Conservation (phyloP, 164 flowering plant species). For the Pachysandra terminalis region DNA sequence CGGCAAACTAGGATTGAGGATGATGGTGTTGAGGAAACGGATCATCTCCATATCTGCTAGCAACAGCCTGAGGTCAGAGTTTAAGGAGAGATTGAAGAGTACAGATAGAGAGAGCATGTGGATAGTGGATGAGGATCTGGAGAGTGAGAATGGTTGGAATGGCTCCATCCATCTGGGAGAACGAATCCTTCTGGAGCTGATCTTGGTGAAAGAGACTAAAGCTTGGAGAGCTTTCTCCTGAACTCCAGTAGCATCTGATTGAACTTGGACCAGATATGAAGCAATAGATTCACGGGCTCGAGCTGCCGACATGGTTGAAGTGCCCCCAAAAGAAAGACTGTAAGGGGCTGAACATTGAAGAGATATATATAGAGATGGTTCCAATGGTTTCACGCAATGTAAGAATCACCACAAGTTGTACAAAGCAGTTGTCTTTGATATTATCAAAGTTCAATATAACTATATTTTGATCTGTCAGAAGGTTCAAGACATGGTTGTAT, state of each 20-base stretch:
- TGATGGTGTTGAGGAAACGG: slow-evolving; percentile 40
- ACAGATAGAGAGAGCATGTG: slow-evolving; percentile 44
- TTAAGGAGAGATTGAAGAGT: slow-evolving; percentile 69
- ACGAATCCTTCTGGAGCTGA: slow-evolving; percentile 46
- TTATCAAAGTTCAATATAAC: too few relatives aligned
- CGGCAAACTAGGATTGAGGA: slow-evolving; percentile 27
- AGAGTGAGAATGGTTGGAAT: slow-evolving; percentile 29
- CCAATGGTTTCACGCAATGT: slow-evolving; percentile 11
- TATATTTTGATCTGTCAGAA: too few relatives aligned
- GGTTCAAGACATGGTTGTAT: too few relatives aligned
- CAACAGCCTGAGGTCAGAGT: slow-evolving; percentile 44
- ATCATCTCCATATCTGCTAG: slow-evolving; percentile 53
- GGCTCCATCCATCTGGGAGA: slow-evolving; percentile 49
- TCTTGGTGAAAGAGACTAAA: slow-evolving; percentile 45
- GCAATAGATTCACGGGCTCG: slow-evolving; percentile 21
- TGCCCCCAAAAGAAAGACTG: slow-evolving; percentile 7
- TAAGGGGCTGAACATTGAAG: too few relatives aligned
- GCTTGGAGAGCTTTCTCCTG: slow-evolving; percentile 40
- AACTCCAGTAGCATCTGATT: slow-evolving; percentile 31
- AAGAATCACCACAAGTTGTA: slow-evolving; percentile 1
- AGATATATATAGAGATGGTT: too few relatives aligned
- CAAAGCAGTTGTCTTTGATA: background rate
- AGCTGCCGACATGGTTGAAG: slow-evolving; percentile 1
- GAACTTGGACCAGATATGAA: slow-evolving; percentile 22
- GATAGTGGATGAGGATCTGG: slow-evolving; percentile 29